Base-by-base conservation (phyloP, 306 rosid species). In the Spatholobus suberectus region DNA sequence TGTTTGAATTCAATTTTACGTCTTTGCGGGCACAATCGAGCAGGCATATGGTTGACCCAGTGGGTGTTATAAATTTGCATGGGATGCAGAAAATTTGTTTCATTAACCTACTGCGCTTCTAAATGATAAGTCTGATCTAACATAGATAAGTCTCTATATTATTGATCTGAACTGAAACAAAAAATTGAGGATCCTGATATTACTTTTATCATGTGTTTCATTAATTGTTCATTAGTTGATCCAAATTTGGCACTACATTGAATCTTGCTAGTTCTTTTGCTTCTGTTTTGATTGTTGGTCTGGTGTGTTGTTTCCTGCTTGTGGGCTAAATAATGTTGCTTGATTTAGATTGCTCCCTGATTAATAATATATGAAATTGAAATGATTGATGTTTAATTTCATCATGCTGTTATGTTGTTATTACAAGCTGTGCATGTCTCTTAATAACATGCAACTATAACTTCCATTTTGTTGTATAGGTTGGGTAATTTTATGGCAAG, bases 161-260 rank as follows among this genome's bases (percentile, higher is more conserved):
- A 47, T 49, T 74, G 44, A 61, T 78, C 61, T 27, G 59, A 41
- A 65, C 61, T 27, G 59, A 41, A 65, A 6, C 43, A 13, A 78
- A 13, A 55, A 10, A 12, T 47, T 78, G 77, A 73, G 70, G 80
- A 86, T 73, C 51, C 23, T 32, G 14, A 43, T 52, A 7, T 32
- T 13, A 26, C 23, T 27, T 78, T 12, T 27, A 24, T 47, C 1
- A 4, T 61, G 27, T 17, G 18, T 46, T 77, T 23, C 73, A 52
- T 70, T 83, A 44, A 69, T 54, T 82, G 59, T 26, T 82, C 27
- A 38, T 61, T 51, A 34, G 44, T 75, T 24, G 8, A 58, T 75
- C 70, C 43, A 18, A 11, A 32, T 79, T 75, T 15, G 54, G 43
- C 17, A 66, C 51, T 32, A 32, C 49, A 32, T 70, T 51, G 58